Evolutionary conservation across 257 asterid species (phyloP), one percentile per base, ranked within the genome.

Genomic region (Solanum phureja): DNA sequence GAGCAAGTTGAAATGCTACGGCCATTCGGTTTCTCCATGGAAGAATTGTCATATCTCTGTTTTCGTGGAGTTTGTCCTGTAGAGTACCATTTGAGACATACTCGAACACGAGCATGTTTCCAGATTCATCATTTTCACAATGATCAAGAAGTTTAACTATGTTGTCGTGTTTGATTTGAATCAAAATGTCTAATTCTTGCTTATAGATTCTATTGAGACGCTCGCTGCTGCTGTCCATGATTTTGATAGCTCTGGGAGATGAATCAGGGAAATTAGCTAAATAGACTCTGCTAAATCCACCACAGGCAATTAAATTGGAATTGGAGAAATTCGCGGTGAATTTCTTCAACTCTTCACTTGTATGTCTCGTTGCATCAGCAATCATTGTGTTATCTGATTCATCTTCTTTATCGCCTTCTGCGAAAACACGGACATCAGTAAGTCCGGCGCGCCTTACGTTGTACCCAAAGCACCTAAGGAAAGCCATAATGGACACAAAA

Each of bases 201-300:
- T 86, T 90, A 88, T 86, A 93, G 7, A 92, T 91, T 86, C 88
- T 86, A 58, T 87, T 83, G 38, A 94, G 92, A 3, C 96, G 95
- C 37, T 92, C 93, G 83, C 94, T 95, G 90, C 92, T 90, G 89
- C 94, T 27, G 88, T 93, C 83, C 76, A 90, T 92, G 24, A 94
- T 88, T 92, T 95, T 95, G 5, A 93, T 91, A 0, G 98, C 98
- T 3, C 89, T 92, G n/a, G 19, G 87, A 0, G 92, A 34, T 8
- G 93, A 92, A 86, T 90, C 89, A 0, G 91, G 88, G 23, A 89
- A 90, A 3, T 87, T 87, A 64, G 95, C 98, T 13, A 95, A 92
- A 88, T 93, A 95, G 1, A 95, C 98, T 2, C 91, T 93, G 85
- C 98, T 94, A 42, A 93, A 94, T 2, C 98, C 98, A 35, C 98